These are phyloP conservation scores for Parmelia sp. DNA, from an alignment of 495 filamentous ascomycete species.

Conservation along the genomic window DNA sequence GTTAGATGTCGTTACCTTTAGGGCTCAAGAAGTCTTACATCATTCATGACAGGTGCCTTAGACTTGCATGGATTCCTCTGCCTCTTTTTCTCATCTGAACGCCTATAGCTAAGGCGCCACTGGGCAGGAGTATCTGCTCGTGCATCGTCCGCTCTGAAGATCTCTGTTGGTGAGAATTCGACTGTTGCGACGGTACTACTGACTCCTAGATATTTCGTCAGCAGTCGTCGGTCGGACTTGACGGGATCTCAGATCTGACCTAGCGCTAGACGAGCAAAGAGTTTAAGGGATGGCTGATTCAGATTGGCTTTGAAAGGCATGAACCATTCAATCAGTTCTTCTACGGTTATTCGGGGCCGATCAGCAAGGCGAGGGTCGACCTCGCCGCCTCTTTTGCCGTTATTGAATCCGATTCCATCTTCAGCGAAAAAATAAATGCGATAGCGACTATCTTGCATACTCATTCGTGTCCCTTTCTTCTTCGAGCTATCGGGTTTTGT, in stretches of 20 bases:
- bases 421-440: slow-evolving; percentile 51
- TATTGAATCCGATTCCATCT: slow-evolving; percentile 40
- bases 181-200: slow-evolving; percentile 46
- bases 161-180: slow-evolving; percentile 37
- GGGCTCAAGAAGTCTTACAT: slow-evolving; percentile 36
- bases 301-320: slow-evolving; percentile 38
- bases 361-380: slow-evolving; percentile 23
- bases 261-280: slow-evolving; percentile 45
- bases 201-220: slow-evolving; percentile 24
- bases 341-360: slow-evolving; percentile 37
- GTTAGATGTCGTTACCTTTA: background rate
- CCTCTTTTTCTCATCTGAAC: slow-evolving; percentile 22
- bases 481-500: slow-evolving; percentile 40
- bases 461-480: slow-evolving; percentile 25
- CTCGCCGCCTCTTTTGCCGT: slow-evolving; percentile 15
- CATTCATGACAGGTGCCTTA: slow-evolving; percentile 61
- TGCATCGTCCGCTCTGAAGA: slow-evolving; percentile 31
- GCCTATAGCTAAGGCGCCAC: slow-evolving; percentile 17
- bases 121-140: slow-evolving; percentile 16
- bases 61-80: background rate
- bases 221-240: background rate
- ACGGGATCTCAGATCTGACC: slow-evolving; percentile 26
- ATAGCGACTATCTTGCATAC: slow-evolving; percentile 25
- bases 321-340: slow-evolving; percentile 47
- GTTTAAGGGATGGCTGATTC: slow-evolving; percentile 43